A percentile compares a stretch with the other conserved stretches of the same genome.
These are phyloP conservation scores for Xylaria digitata DNA, from an alignment of 2,329 filamentous ascomycete genomes.

Conservation along the genomic window DNA sequence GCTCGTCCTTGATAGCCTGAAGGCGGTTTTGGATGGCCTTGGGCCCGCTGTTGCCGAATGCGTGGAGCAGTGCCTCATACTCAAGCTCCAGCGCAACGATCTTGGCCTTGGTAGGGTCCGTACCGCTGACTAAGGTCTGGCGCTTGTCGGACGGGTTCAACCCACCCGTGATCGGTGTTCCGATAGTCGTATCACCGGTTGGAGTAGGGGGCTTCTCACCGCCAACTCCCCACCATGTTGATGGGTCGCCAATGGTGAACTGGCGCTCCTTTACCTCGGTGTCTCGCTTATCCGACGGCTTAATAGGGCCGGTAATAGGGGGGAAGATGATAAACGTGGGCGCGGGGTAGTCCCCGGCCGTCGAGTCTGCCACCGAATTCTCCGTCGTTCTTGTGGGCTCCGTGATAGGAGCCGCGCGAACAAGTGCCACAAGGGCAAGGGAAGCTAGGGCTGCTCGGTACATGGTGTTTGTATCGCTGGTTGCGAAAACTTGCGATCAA, in stretches of 20 bases:
- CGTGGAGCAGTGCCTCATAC: slow-evolving; percentile 46
- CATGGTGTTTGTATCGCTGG: slow-evolving; percentile 39
- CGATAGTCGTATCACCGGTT: slow-evolving; percentile 25
- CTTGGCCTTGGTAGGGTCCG: slow-evolving; percentile 43
- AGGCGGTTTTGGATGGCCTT: slow-evolving; percentile 41
- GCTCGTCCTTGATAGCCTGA: slow-evolving; percentile 45
- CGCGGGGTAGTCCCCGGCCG: slow-evolving; percentile 39
- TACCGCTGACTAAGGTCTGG: slow-evolving; percentile 35
- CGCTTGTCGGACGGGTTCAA: slow-evolving; percentile 39
- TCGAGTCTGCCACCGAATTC: slow-evolving; percentile 40
- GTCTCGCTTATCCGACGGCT: slow-evolving; percentile 42
- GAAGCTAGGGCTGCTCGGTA: slow-evolving; percentile 41
- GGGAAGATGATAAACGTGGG: slow-evolving; percentile 41
- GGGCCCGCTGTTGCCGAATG: slow-evolving; percentile 43
- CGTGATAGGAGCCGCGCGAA: slow-evolving; percentile 45
- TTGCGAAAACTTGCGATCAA: slow-evolving; percentile 6
- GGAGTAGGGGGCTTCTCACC: slow-evolving; percentile 26
- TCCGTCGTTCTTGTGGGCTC: slow-evolving; percentile 43
- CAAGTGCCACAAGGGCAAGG: slow-evolving; percentile 47
- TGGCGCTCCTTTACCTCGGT: slow-evolving; percentile 31
- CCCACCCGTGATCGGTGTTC: slow-evolving; percentile 35
- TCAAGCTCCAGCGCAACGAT: slow-evolving; percentile 47
- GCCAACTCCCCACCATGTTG: slow-evolving; percentile 35
- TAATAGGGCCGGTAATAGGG: slow-evolving; percentile 43
- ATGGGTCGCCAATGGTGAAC: slow-evolving; percentile 35